Conservation (phyloP, 176 grass and related monocot species). For the Coix lacrymajobi region DNA sequence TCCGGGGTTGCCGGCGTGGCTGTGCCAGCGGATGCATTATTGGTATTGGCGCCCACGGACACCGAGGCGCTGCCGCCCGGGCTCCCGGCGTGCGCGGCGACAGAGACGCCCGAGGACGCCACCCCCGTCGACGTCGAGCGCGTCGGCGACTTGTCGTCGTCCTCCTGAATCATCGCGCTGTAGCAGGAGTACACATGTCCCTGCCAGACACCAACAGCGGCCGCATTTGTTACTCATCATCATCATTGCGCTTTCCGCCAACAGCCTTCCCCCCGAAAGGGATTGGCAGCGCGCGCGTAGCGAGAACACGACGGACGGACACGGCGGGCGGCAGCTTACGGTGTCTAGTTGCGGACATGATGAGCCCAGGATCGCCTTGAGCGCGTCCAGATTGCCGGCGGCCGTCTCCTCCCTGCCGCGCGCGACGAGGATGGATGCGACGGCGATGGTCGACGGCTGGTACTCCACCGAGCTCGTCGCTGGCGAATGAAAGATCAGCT, state of each 20-base stretch:
- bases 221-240: conserved; percentile 44
- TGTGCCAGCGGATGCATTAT: conserved; percentile 23
- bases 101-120: conserved; percentile 42
- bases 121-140: conserved; percentile 47
- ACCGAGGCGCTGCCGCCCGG: conserved; percentile 31
- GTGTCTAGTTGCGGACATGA: conserved; percentile 49
- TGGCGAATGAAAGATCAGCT: conserved; percentile 21
- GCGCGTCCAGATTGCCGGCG: conserved; percentile 40
- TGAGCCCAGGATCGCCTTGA: conserved; percentile 45
- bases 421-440: conserved; percentile 58
- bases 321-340: conserved; percentile 30
- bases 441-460: conserved; percentile 61
- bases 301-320: neutral
- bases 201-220: conserved; percentile 50
- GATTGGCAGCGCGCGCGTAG: neutral
- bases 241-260: conserved; percentile 38
- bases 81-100: conserved; percentile 28
- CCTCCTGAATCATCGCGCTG: conserved; percentile 63
- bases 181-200: conserved; percentile 93
- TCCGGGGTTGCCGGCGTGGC: conserved; percentile 35
- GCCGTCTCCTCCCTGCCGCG: conserved; percentile 18
- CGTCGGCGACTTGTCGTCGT: conserved; percentile 47
- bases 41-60: conserved; percentile 44
- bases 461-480: conserved; percentile 62
- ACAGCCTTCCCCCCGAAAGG: conserved; percentile 10